Percentiles rank a stretch among this genome's conserved stretches.
Evolutionary conservation across 495 filamentous ascomycete genomes (phyloP).

Genomic region (Talaromyces borbonicus): DNA sequence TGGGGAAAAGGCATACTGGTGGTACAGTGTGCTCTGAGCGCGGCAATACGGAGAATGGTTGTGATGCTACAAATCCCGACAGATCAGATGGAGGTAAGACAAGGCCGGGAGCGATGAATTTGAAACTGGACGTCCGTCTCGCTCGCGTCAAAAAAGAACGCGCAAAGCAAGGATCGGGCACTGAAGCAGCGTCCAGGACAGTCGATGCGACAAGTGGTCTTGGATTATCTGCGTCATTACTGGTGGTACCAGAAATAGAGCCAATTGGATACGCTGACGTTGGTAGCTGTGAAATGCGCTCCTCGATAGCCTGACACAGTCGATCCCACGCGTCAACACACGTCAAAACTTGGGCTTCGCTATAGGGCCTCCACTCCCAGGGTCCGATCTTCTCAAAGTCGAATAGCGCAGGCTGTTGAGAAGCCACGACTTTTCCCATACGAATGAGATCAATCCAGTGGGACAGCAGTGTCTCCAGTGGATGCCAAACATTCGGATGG

Average conservation of each 20-base stretch:
- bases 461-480: conserved; percentile 28
- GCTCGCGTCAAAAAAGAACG: conserved; percentile 19
- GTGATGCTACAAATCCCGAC: conserved; percentile 13
- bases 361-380: conserved; percentile 15
- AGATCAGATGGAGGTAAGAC: conserved; percentile 18
- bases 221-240: too few species aligned
- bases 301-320: conserved; percentile 11
- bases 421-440: conserved; percentile 16
- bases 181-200: conserved; percentile 20
- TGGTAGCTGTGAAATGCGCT: conserved; percentile 10
- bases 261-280: not conserved
- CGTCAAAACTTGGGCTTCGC: conserved; percentile 11
- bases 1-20: too few species aligned
- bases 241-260: too few species aligned
- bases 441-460: conserved; percentile 25
- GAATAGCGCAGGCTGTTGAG: not conserved
- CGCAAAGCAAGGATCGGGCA: conserved; percentile 22
- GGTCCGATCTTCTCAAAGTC: conserved; percentile 7
- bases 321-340: conserved; percentile 12
- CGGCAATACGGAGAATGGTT: conserved; percentile 16
- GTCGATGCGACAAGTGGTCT: conserved; percentile 14
- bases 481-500: conserved; percentile 24
- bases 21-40: too few species aligned
- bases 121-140: conserved; percentile 25
- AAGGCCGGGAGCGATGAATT: conserved; percentile 25